phyloP scores from a whole-genome alignment of 106 monocot genomes.

The Xerophyta viscosa region DNA sequence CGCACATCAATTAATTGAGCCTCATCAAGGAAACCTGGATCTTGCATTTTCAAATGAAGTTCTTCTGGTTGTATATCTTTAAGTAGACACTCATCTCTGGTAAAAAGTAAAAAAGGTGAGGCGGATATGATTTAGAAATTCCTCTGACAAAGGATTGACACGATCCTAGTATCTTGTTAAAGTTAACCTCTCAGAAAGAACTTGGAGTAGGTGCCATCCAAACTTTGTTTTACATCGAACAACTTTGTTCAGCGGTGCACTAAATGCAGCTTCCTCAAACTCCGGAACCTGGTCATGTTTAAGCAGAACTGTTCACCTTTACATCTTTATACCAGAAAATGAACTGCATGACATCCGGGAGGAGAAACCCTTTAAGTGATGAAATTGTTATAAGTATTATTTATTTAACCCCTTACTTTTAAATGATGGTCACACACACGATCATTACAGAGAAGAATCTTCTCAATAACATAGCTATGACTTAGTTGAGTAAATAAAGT shows the following conservation, averaged over 20 bases:
- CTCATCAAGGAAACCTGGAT: constrained; percentile 73
- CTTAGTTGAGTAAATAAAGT: too few relatives aligned
- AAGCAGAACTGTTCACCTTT: too few relatives aligned
- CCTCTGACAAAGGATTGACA: not conserved
- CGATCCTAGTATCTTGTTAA: not conserved
- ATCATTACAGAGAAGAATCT: too few relatives aligned
- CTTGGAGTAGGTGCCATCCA: constrained; percentile 96
- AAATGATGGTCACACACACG: too few relatives aligned
- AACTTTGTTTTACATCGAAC: constrained; percentile 88
- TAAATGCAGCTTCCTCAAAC: constrained; percentile 93
- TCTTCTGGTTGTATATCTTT: constrained; percentile 70
- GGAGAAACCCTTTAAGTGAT: too few relatives aligned
- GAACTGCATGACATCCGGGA: too few relatives aligned
- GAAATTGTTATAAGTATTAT: too few relatives aligned
- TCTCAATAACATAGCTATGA: too few relatives aligned
- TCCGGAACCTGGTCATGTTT: constrained; percentile 72
- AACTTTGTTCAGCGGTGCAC: constrained; percentile 86
- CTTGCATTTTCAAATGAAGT: constrained; percentile 86
- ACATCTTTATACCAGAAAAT: too few relatives aligned
- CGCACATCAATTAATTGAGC: constrained; percentile 94
- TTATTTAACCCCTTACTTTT: too few relatives aligned
- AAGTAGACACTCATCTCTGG: constrained; percentile 60
- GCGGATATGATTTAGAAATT: not conserved
- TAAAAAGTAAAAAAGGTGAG: not conserved
- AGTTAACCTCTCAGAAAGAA: constrained; percentile 79